Base-by-base conservation (phyloP, 305 asterid genomes). In the Rubia tinctorum region DNA sequence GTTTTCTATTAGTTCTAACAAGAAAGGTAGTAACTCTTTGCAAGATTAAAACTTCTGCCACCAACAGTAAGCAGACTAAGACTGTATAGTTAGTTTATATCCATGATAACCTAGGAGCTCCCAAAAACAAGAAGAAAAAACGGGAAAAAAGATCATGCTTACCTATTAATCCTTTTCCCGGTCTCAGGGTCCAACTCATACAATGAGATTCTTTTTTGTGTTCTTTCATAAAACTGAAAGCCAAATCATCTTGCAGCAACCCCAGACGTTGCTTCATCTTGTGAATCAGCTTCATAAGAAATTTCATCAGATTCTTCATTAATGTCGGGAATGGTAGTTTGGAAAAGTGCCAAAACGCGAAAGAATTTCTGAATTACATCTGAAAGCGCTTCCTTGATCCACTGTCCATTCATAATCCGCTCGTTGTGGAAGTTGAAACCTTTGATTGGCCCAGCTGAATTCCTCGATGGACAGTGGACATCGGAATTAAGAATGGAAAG, bases 201-300 rank as follows among this genome's bases (percentile, higher is more conserved):
- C 91, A 95, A 75, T 66, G 90, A 85, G 80, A 92, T 88, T 82
- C 83, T 90, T 55, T 85, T 86, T 80, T 95, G 99, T 30, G 96
- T 87, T 77, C 99, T 87, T 77, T 88, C 91, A 71, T 81, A 91
- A 81, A 92, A 90, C 69, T 95, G 91, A 75, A 95, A 89, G 4
- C 99, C 99, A 72, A 95, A 86, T 82, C 92, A 98, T 80, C 90
- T 87, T 39, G 98, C 96, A 70, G 99, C 93, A 82, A 92, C 85
- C 60, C 92, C 99, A 80, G 92, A 95, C 11, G 98, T 97, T 72
- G 98, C 90, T 83, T 95, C 99, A 84, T 95, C 99, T 0, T 97
- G 99, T 12, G 98, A 95, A 86, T 95, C 99, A 13, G 98, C 98
- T 86, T 92, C 99, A 70, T 92, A 95, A 10, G 88, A 74, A 75